These are phyloP conservation scores for Dactylorhiza incarnata DNA, from an alignment of 106 monocot genomes.

Conservation along the genomic window DNA sequence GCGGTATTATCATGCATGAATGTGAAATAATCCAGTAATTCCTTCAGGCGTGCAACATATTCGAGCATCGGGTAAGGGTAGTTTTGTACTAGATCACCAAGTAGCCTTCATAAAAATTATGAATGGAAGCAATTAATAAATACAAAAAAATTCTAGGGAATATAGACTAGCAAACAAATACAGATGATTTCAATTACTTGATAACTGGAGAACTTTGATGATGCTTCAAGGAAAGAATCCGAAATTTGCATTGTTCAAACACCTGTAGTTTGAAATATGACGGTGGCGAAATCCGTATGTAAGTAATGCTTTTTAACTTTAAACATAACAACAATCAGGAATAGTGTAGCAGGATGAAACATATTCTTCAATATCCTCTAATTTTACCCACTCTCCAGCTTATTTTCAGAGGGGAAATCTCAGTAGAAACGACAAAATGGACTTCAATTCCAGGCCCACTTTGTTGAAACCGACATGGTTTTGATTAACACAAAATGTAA, in stretches of 20 bases:
- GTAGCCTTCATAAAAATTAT: conserved; percentile 37
- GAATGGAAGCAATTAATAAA: conserved; percentile 1
- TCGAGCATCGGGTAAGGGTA: conserved; percentile 72
- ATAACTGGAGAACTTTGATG: conserved; percentile 47
- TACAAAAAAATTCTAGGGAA: neutral
- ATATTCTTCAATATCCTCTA: neutral
- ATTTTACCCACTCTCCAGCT: neutral
- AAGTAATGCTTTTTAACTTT: neutral
- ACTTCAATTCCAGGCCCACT: neutral
- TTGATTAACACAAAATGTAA: neutral
- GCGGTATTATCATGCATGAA: conserved; percentile 73
- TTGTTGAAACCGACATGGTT: neutral
- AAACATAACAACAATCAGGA: conserved; percentile 3
- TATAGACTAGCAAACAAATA: neutral
- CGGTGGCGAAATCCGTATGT: neutral
- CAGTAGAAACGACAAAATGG: neutral
- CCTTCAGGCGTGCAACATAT: conserved; percentile 64
- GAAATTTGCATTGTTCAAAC: conserved; percentile 76
- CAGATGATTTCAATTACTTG: conserved; percentile 34
- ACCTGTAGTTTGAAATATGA: conserved; percentile 34
- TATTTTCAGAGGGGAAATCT: neutral
- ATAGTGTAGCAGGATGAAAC: neutral
- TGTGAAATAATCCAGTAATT: conserved; percentile 85
- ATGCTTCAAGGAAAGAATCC: conserved; percentile 75
- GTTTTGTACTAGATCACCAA: conserved; percentile 51